These are phyloP conservation scores for Ceratobasidium sp. DNA, from an alignment of 1,284 basidiomycete genomes.

Conservation along the genomic window DNA sequence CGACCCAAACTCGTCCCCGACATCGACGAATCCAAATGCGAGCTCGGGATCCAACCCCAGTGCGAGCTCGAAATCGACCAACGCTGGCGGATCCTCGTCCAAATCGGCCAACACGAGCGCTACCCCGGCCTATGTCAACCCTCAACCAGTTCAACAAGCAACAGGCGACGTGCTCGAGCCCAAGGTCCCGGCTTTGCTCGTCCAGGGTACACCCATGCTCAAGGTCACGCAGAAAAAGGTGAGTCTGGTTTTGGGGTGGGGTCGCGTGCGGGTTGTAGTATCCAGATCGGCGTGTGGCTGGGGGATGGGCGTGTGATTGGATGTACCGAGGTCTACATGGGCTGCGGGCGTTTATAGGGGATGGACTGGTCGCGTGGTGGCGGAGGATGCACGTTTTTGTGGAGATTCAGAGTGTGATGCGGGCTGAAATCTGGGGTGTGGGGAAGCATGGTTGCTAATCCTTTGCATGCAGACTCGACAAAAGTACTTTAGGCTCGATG, in stretches of 20 bases:
- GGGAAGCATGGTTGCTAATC: too few species aligned
- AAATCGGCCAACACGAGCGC: neutral
- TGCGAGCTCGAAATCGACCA: neutral
- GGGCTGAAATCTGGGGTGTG: conserved; percentile 1
- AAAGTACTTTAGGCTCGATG: conserved; percentile 76
- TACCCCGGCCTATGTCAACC: conserved; percentile 6
- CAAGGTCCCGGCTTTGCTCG: conserved; percentile 66
- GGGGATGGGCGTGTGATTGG: neutral
- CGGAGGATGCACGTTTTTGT: too few species aligned
- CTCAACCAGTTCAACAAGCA: neutral
- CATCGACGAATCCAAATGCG: too few species aligned
- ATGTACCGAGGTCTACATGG: neutral
- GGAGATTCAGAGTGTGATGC: too few species aligned
- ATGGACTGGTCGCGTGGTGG: too few species aligned
- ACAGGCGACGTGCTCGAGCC: conserved; percentile 52
- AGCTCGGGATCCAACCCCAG: too few species aligned
- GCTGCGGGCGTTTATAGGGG: too few species aligned
- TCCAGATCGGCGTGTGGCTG: neutral
- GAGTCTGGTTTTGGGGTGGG: conserved; percentile 54
- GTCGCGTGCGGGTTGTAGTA: neutral
- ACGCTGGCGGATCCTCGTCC: neutral
- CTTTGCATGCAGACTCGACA: conserved; percentile 62
- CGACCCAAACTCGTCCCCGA: neutral
- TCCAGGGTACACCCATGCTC: conserved; percentile 79
- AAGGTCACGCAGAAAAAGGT: conserved; percentile 91